These are phyloP conservation scores for Aspergillus haitiensis DNA, from an alignment of 495 filamentous ascomycete species.

Conservation along the genomic window DNA sequence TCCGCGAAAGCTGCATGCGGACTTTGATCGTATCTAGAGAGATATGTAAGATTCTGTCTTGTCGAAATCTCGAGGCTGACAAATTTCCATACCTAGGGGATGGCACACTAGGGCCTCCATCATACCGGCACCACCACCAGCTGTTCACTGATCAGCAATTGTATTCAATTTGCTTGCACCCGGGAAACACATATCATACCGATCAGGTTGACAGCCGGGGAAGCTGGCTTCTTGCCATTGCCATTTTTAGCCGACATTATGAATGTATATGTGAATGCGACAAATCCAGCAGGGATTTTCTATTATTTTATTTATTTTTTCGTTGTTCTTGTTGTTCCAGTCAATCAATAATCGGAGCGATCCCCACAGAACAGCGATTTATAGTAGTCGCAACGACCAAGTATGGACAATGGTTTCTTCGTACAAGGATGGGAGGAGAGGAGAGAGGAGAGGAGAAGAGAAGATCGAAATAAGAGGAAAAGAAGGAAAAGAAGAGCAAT, in stretches of 20 bases:
- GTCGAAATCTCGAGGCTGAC: not conserved
- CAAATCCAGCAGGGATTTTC: not conserved
- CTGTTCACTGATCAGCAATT: slow-evolving; percentile 46
- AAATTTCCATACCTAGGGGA: slow-evolving; percentile 69
- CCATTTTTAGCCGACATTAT: slow-evolving; percentile 68
- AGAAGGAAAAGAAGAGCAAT: slow-evolving; percentile 9
- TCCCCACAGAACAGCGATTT: slow-evolving; percentile 10
- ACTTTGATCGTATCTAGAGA: slow-evolving; percentile 90
- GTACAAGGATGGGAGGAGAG: slow-evolving; percentile 7
- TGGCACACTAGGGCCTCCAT: slow-evolving; percentile 98
- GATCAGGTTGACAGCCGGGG: slow-evolving; percentile 89
- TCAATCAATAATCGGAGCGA: slow-evolving; percentile 8
- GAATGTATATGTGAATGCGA: slow-evolving; percentile 21
- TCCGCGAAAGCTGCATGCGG: slow-evolving; percentile 95
- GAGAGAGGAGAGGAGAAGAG: slow-evolving; percentile 11
- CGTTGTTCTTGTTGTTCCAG: not conserved
- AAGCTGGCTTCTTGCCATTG: slow-evolving; percentile 75
- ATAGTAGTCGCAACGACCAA: slow-evolving; percentile 5
- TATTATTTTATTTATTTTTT: slow-evolving; percentile 18
- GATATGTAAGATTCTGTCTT: slow-evolving; percentile 24
- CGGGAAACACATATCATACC: slow-evolving; percentile 51
- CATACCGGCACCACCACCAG: slow-evolving; percentile 97
- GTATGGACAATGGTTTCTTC: not conserved
- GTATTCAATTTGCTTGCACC: not conserved
- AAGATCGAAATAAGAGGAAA: slow-evolving; percentile 8